Evolutionary conservation across 73 alveolate genomes (phyloP), one percentile per base, ranked within the genome.

Genomic region (Blepharisma stoltei): DNA sequence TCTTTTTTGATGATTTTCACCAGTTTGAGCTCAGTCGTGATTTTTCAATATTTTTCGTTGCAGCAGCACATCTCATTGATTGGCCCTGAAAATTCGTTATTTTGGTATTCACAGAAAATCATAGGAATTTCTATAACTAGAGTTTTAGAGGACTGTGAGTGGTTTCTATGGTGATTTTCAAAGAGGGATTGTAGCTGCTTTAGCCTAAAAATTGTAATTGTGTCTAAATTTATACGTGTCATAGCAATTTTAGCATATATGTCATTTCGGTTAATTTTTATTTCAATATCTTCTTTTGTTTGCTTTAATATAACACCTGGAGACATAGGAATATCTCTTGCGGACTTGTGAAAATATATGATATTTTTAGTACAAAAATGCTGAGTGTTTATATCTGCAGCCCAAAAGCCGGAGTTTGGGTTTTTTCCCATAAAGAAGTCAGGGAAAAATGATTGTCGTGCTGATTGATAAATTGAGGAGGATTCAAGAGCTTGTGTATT

Each of bases 381-480:
- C 14, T 38, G 14, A 11, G 5, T 60, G 45, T 60, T 60, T 9
- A 25, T 8, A 25, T 60, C 73, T 14, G 47, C 38, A 14, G 14
- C 73, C 73, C 73, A 60, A 38, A 60, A 60, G n/a, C 73, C 73
- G 23, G 73, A n/a, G 66, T 52, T 52, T 11, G n/a, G 27, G 14
- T n/a, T n/a, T 60, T 25, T 60, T n/a, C 23, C 23, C 73, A 14
- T 18, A 25, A 60, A 60, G 5, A 60, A 60, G 2, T 60, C 73
- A 60, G 14, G 14, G 5, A 60, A 60, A 60, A 18, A 60, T 14
- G 73, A 60, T 25, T 25, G 48, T 60, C 23, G 14, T 8, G 73
- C 73, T 18, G 73, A 18, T 14, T n/a, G 46, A 25, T 18, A 60
- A 14, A 60, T 18, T 9, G 14, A n/a, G 23, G 46, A 14, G 23